These are phyloP conservation scores for Collybia mongolica DNA, from an alignment of 768 basidiomycete genomes.

Conservation along the genomic window DNA sequence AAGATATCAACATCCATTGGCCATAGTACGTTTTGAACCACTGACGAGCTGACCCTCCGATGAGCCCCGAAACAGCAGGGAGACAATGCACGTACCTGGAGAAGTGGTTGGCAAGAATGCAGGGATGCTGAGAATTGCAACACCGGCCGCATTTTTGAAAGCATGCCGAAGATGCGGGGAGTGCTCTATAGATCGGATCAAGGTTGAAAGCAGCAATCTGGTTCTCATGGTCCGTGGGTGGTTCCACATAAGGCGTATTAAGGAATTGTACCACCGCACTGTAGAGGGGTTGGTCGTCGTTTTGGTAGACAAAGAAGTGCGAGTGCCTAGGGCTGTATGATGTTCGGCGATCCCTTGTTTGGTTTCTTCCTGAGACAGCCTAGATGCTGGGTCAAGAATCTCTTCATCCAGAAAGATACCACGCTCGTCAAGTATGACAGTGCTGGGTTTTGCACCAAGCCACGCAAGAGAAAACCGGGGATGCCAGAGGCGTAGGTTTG, in stretches of 20 bases:
- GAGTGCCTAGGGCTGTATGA: background rate
- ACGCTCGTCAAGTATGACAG: conserved; percentile 18
- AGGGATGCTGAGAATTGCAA: conserved; percentile 38
- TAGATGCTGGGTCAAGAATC: conserved; percentile 15
- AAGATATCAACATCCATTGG: conserved; percentile 51
- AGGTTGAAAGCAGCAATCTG: conserved; percentile 30
- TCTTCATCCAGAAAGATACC: conserved; percentile 12
- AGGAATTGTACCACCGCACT: conserved; percentile 7
- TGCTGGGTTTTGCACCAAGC: conserved; percentile 37
- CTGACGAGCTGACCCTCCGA: conserved; percentile 22
- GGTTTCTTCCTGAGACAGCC: conserved; percentile 28
- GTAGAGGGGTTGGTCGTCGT: background rate
- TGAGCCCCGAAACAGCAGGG: background rate
- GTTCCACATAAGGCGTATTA: conserved; percentile 21
- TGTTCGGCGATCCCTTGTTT: conserved; percentile 31
- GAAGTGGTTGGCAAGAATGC: conserved; percentile 38
- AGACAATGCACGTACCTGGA: conserved; percentile 21
- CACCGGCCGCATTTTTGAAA: conserved; percentile 43
- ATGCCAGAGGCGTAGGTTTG: conserved; percentile 34
- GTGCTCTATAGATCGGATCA: conserved; percentile 27
- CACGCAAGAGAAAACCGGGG: conserved; percentile 38
- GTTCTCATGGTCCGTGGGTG: conserved; percentile 21
- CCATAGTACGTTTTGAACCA: conserved; percentile 39
- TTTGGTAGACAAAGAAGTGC: background rate
- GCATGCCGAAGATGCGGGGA: conserved; percentile 46